Conservation (phyloP, 208 protist genomes). For the Kentomonas sorsogonicus region DNA sequence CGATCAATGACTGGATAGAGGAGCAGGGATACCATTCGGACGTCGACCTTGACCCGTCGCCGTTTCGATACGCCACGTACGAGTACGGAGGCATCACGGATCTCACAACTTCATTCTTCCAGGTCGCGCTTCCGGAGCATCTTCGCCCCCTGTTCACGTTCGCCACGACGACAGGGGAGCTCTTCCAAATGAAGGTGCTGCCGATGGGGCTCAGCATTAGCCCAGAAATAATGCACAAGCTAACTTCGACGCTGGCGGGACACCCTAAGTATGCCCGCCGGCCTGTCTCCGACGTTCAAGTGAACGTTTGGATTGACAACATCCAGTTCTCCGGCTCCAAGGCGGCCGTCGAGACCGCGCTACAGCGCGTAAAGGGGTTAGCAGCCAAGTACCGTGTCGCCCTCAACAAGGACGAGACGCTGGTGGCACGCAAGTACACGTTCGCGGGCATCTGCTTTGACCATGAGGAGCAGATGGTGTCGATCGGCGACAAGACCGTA, state of each 20-base stretch:
- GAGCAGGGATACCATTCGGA: slow-evolving; percentile 9
- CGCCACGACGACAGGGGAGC: neutral
- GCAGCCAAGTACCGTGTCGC: neutral
- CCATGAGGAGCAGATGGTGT: slow-evolving; percentile 5
- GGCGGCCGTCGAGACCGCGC: slow-evolving; percentile 6
- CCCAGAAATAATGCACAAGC: slow-evolving; percentile 21
- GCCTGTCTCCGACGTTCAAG: neutral
- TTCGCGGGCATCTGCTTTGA: slow-evolving; percentile 12
- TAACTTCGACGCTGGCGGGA: slow-evolving; percentile 15
- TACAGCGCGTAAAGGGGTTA: slow-evolving; percentile 7
- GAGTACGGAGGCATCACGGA: slow-evolving; percentile 13
- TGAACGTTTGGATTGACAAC: slow-evolving; percentile 28
- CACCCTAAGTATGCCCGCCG: slow-evolving; percentile 7
- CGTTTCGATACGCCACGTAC: slow-evolving; percentile 2
- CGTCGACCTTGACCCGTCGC: neutral
- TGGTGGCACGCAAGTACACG: slow-evolving; percentile 14
- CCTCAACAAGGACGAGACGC: slow-evolving; percentile 15
- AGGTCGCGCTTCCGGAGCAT: slow-evolving; percentile 3
- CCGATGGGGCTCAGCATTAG: slow-evolving; percentile 22
- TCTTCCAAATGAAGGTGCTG: slow-evolving; percentile 17
- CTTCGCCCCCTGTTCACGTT: slow-evolving; percentile 7
- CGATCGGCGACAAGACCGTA: slow-evolving; percentile 1
- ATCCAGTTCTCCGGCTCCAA: slow-evolving; percentile 19
- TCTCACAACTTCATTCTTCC: slow-evolving; percentile 18
- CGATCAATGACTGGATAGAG: slow-evolving; percentile 9